phyloP scores from a whole-genome alignment of 495 filamentous ascomycete species.

The Daldinia vernicosa region DNA sequence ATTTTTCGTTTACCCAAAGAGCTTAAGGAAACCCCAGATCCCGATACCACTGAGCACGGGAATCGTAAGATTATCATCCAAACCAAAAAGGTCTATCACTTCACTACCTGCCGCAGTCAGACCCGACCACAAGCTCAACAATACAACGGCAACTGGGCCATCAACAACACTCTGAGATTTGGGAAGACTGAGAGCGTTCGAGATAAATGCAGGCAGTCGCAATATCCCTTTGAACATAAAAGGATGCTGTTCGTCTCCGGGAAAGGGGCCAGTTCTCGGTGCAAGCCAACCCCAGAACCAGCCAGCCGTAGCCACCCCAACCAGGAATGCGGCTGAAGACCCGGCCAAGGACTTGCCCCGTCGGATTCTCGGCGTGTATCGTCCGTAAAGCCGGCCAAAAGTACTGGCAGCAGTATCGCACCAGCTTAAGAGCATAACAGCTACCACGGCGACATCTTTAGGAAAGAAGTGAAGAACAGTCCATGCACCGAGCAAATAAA shows the following conservation, averaged over 20 bases:
- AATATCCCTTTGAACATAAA: conserved; percentile 87
- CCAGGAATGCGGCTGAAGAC: conserved; percentile 79
- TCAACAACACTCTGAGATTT: conserved; percentile 61
- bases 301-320: conserved; percentile 81
- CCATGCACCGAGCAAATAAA: conserved; percentile 92
- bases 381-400: conserved; percentile 85
- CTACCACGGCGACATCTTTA: conserved; percentile 92
- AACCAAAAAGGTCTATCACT: conserved; percentile 86
- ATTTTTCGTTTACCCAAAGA: conserved; percentile 70
- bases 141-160: conserved; percentile 78
- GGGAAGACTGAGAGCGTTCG: conserved; percentile 60
- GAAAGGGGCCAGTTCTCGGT: conserved; percentile 70
- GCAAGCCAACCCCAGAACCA: conserved; percentile 89
- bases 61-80: conserved; percentile 98
- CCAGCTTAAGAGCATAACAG: conserved; percentile 90
- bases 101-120: conserved; percentile 87
- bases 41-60: conserved; percentile 89
- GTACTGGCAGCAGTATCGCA: conserved; percentile 97
- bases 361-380: conserved; percentile 85
- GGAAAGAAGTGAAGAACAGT: conserved; percentile 85
- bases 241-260: conserved; percentile 67
- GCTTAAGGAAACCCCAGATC: conserved; percentile 91
- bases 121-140: conserved; percentile 88
- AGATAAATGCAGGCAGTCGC: conserved; percentile 64
- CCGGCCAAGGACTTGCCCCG: conserved; percentile 92